Evolutionary conservation across 1,284 basidiomycete genomes (phyloP).

Genomic region (Moesziomyces parantarcticus): DNA sequence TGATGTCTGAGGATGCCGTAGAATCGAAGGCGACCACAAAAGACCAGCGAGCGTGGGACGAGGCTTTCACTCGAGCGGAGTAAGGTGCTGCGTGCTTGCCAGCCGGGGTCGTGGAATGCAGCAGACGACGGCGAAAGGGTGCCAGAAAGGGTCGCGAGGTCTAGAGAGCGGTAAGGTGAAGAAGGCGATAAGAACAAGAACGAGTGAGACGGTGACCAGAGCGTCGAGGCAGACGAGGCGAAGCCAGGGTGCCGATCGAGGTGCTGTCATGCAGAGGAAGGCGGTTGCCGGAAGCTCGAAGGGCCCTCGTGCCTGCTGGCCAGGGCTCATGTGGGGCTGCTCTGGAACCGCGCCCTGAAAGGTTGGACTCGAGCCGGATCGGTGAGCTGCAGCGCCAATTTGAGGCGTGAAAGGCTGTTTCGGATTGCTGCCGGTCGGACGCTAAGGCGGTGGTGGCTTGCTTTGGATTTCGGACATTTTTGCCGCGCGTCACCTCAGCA

Average conservation of each 20-base stretch:
- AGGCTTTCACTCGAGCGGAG: no score
- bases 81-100: no score
- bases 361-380: background rate
- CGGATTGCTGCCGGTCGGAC: constrained; percentile 9
- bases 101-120: no score
- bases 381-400: background rate
- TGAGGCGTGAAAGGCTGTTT: constrained; percentile 11
- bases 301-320: background rate
- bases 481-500: background rate
- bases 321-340: background rate
- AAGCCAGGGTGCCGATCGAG: background rate
- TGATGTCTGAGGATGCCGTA: background rate
- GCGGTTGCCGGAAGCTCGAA: background rate
- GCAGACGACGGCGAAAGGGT: no score
- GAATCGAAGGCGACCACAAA: no score
- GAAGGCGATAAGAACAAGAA: background rate
- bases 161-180: background rate
- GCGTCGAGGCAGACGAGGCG: background rate
- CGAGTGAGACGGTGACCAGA: background rate
- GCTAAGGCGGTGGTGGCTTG: background rate
- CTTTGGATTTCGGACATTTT: background rate
- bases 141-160: no score
- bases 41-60: no score
- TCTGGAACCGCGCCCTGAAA: background rate
- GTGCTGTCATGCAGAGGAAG: background rate